phyloP scores from a whole-genome alignment of 495 filamentous ascomycete species.

The Penicillium ochrochloron region DNA sequence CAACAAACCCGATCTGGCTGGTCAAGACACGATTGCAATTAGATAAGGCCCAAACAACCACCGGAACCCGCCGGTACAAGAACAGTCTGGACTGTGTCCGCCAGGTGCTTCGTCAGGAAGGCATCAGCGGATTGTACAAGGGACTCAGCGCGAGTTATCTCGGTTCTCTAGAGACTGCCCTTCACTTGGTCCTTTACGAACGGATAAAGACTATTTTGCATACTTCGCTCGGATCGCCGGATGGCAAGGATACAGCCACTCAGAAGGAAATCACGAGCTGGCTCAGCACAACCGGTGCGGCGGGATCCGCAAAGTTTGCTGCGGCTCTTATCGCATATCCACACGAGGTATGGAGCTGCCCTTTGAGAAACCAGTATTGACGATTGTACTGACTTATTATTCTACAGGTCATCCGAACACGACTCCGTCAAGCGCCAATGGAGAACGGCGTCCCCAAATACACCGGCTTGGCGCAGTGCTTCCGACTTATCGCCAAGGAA shows the following conservation, averaged over 20 bases:
- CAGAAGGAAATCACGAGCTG: constrained; percentile 40
- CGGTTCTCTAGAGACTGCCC: constrained; percentile 80
- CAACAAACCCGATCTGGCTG: constrained; percentile 92
- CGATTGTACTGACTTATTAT: constrained; percentile 13
- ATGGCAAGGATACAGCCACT: constrained; percentile 32
- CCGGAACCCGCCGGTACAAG: constrained; percentile 70
- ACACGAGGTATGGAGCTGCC: constrained; percentile 68
- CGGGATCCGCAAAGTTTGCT: constrained; percentile 79
- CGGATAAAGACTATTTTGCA: constrained; percentile 72
- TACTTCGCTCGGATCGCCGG: constrained; percentile 52
- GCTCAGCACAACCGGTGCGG: constrained; percentile 64
- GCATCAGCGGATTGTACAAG: constrained; percentile 77
- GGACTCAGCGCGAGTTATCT: constrained; percentile 87
- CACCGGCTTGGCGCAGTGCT: constrained; percentile 80
- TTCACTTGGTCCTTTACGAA: constrained; percentile 90
- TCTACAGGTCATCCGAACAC: constrained; percentile 72
- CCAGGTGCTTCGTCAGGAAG: constrained; percentile 78
- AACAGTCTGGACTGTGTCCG: constrained; percentile 81
- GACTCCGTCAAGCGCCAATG: constrained; percentile 79
- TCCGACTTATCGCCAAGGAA: constrained; percentile 78
- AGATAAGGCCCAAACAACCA: constrained; percentile 67
- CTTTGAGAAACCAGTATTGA: neutral
- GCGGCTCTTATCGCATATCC: constrained; percentile 84
- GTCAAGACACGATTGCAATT: constrained; percentile 89
- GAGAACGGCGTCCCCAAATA: constrained; percentile 77